These are phyloP conservation scores for Davidsoniella eucalypti DNA, from an alignment of 2,329 filamentous ascomycete genomes.

Conservation along the genomic window DNA sequence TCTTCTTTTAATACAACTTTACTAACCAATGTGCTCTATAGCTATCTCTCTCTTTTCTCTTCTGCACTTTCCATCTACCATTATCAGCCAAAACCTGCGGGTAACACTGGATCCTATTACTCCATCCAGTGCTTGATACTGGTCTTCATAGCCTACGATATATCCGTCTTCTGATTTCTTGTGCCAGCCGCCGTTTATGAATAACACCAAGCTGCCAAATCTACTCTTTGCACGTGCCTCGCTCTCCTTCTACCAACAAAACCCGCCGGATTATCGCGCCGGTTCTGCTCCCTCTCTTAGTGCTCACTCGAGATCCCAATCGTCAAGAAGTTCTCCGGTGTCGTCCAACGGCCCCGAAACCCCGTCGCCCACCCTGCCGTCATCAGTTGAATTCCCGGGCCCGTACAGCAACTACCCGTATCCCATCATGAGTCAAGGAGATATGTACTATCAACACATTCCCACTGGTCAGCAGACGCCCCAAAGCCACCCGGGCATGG, in stretches of 20 bases:
- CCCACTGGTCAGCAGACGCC: slow-evolving; percentile 61
- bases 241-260: slow-evolving; percentile 54
- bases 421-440: slow-evolving; percentile 66
- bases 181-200: slow-evolving; percentile 40
- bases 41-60: background rate
- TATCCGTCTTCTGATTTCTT: background rate
- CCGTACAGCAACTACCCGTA: slow-evolving; percentile 28
- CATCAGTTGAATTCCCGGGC: slow-evolving; percentile 28
- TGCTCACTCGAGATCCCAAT: slow-evolving; percentile 35
- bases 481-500: slow-evolving; percentile 42
- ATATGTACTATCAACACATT: slow-evolving; percentile 80
- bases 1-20: background rate
- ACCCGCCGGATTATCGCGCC: slow-evolving; percentile 51
- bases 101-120: slow-evolving; percentile 3
- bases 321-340: slow-evolving; percentile 32
- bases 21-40: background rate
- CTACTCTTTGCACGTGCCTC: slow-evolving; percentile 54
- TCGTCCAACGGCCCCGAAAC: slow-evolving; percentile 55
- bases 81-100: background rate
- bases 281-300: slow-evolving; percentile 47
- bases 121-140: background rate
- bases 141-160: too few species aligned
- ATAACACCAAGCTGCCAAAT: slow-evolving; percentile 51
- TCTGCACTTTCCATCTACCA: background rate
- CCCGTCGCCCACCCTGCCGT: slow-evolving; percentile 52